phyloP scores from a whole-genome alignment of 75 land plant species.

The Gnetum montanum region DNA sequence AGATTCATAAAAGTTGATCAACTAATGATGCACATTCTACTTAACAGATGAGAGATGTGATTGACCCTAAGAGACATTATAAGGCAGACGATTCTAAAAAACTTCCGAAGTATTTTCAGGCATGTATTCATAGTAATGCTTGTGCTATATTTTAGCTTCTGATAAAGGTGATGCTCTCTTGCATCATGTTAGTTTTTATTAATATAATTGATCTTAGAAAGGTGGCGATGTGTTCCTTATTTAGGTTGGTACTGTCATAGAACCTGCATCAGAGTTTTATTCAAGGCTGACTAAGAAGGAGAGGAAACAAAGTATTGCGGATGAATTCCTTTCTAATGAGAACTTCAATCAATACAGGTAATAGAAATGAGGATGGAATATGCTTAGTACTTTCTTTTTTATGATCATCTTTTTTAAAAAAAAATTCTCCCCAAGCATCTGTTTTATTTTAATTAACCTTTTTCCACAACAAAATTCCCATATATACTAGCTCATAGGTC shows the following conservation, averaged over 20 bases:
- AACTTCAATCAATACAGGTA: slow-evolving; percentile 48
- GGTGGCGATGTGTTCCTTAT: not conserved
- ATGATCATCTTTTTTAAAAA: not conserved
- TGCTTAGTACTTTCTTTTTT: not conserved
- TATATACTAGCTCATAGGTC: too few species aligned
- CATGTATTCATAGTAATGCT: slow-evolving; percentile 6
- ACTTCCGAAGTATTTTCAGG: slow-evolving; percentile 90
- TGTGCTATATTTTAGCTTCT: not conserved
- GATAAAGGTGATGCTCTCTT: not conserved
- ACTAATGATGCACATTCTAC: too few species aligned
- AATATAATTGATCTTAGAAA: not conserved
- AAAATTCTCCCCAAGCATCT: not conserved
- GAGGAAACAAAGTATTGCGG: slow-evolving; percentile 69
- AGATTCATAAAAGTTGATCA: too few species aligned
- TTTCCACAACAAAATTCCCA: not conserved
- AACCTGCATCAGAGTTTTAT: slow-evolving; percentile 74
- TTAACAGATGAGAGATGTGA: slow-evolving; percentile 67
- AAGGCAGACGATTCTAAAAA: slow-evolving; percentile 70
- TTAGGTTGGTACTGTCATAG: slow-evolving; percentile 91
- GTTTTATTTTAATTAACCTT: not conserved
- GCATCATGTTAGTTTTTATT: not conserved
- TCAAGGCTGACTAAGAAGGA: slow-evolving; percentile 86
- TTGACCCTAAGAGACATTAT: slow-evolving; percentile 96
- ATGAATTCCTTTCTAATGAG: slow-evolving; percentile 61
- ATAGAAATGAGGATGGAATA: not conserved